These are phyloP conservation scores for Dactylella cylindrospora DNA, from an alignment of 2,329 filamentous ascomycete genomes.

Conservation along the genomic window DNA sequence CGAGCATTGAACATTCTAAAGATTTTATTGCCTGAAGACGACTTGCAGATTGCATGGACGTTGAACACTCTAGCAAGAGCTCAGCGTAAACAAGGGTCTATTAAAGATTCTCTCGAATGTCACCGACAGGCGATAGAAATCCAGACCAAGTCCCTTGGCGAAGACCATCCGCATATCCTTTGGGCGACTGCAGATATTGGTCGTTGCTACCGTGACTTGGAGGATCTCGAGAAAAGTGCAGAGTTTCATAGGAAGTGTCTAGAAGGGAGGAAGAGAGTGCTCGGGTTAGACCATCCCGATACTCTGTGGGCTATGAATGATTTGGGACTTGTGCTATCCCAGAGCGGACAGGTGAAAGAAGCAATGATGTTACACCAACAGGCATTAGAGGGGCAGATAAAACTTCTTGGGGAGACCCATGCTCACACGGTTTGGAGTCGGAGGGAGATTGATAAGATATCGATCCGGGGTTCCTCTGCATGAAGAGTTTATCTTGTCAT, in stretches of 20 bases:
- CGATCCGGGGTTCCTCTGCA: too few species aligned
- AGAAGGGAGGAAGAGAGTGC: slow-evolving; percentile 13
- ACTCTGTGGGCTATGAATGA: slow-evolving; percentile 39
- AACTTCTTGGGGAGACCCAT: slow-evolving; percentile 16
- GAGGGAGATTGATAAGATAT: slow-evolving; percentile 12
- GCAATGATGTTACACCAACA: slow-evolving; percentile 13
- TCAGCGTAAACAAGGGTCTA: slow-evolving; percentile 36
- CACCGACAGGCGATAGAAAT: slow-evolving; percentile 22
- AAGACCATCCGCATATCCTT: slow-evolving; percentile 36
- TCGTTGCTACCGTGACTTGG: slow-evolving; percentile 20
- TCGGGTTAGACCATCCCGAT: slow-evolving; percentile 22
- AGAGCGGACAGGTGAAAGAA: slow-evolving; percentile 16
- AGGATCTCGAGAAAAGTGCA: slow-evolving; percentile 12
- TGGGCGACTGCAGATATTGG: slow-evolving; percentile 34
- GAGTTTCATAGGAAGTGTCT: slow-evolving; percentile 15
- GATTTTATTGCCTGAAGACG: slow-evolving; percentile 5
- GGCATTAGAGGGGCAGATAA: slow-evolving; percentile 24
- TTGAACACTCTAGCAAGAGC: slow-evolving; percentile 38
- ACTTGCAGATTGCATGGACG: slow-evolving; percentile 43
- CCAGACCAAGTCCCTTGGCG: slow-evolving; percentile 16
- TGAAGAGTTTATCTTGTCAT: too few species aligned
- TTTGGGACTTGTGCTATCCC: slow-evolving; percentile 29
- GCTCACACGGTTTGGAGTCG: slow-evolving; percentile 25
- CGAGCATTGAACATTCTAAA: slow-evolving; percentile 17
- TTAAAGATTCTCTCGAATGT: slow-evolving; percentile 15